These are phyloP conservation scores for Trichophyton schoenleinii DNA, from an alignment of 2,329 filamentous ascomycete genomes.

Conservation along the genomic window DNA sequence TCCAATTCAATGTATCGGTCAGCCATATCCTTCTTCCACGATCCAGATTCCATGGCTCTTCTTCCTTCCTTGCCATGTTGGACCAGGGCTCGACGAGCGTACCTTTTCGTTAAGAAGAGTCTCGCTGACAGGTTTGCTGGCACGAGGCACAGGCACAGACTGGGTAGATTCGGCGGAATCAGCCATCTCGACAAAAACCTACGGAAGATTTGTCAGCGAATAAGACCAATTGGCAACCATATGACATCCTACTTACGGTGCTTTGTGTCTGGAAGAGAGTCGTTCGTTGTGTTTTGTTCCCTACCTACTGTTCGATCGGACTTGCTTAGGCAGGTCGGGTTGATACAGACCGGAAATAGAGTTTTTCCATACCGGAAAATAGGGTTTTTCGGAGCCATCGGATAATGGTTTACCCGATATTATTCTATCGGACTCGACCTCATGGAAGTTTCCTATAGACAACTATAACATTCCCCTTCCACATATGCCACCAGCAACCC, in stretches of 20 bases:
- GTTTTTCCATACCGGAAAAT: no score
- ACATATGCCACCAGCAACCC: no score
- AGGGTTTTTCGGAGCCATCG: no score
- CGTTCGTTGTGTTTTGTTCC: background rate
- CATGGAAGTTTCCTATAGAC: no score
- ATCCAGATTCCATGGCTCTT: background rate
- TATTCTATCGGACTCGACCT: no score
- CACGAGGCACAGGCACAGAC: slow-evolving; percentile 55
- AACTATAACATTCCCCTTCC: no score
- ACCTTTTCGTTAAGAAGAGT: slow-evolving; percentile 99
- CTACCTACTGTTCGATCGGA: background rate
- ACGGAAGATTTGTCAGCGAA: background rate
- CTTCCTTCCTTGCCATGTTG: background rate
- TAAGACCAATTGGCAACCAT: background rate
- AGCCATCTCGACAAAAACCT: slow-evolving; percentile 37
- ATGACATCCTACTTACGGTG: background rate
- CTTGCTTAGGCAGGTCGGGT: background rate
- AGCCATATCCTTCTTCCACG: background rate
- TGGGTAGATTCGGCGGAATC: slow-evolving; percentile 42
- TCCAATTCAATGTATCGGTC: background rate
- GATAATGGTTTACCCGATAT: no score
- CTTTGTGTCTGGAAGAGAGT: background rate
- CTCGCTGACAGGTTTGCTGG: slow-evolving; percentile 78
- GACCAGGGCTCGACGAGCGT: slow-evolving; percentile 18
- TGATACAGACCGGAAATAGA: no score